phyloP scores from a whole-genome alignment of 139 green algal genomes.

The Chara braunii region DNA sequence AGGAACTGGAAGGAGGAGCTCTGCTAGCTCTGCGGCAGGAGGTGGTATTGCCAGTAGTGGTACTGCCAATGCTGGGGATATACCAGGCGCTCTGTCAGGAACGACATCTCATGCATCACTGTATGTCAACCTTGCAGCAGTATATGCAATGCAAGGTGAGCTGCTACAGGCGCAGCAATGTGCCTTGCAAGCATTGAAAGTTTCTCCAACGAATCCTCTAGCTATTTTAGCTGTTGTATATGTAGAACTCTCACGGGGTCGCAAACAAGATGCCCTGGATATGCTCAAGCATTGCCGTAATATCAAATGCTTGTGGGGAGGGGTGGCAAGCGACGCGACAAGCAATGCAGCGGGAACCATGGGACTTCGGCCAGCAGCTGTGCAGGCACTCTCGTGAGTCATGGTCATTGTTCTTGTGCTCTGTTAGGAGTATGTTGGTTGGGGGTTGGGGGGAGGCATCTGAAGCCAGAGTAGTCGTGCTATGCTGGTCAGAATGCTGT shows the following conservation, averaged over 20 bases:
- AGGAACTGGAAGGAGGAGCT: background rate
- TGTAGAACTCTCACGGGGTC: constrained; percentile 17
- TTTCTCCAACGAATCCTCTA: constrained; percentile 9
- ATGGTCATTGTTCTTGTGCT: too few species aligned
- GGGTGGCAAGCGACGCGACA: too few species aligned
- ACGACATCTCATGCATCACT: background rate
- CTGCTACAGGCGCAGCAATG: constrained; percentile 29
- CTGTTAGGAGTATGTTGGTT: too few species aligned
- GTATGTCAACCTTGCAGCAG: constrained; percentile 31
- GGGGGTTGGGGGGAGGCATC: too few species aligned
- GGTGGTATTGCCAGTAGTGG: too few species aligned
- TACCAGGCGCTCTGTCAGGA: background rate
- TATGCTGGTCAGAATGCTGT: too few species aligned
- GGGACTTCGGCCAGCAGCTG: too few species aligned
- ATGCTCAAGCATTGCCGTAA: constrained; percentile 35
- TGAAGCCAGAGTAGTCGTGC: too few species aligned
- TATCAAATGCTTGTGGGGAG: too few species aligned
- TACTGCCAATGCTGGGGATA: background rate
- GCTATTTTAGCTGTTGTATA: constrained; percentile 24
- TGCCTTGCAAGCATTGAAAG: constrained; percentile 21
- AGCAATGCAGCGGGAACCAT: too few species aligned
- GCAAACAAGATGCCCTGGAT: constrained; percentile 16
- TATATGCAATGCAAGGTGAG: constrained; percentile 29
- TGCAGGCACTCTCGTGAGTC: too few species aligned
- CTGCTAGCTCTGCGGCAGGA: background rate